phyloP scores from a whole-genome alignment of 2,329 filamentous ascomycete species.

The Botrytis galanthina region DNA sequence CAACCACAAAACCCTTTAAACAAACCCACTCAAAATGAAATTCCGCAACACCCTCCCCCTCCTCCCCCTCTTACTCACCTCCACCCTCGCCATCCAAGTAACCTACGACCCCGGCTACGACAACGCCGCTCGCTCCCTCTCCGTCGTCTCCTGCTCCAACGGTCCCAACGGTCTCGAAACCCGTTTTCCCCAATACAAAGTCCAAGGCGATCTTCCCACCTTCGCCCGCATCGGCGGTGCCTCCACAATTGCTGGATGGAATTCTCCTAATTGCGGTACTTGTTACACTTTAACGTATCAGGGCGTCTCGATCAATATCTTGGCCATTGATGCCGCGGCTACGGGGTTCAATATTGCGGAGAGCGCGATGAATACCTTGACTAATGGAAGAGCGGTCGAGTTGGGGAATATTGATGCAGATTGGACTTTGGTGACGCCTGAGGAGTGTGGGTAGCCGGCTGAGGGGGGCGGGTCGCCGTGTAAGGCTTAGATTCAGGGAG shows the following conservation, averaged over 20 bases:
- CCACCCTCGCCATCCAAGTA: conserved; percentile 48
- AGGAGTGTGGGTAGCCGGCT: conserved; percentile 43
- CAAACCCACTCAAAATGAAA: conserved; percentile 43
- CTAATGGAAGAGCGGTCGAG: conserved; percentile 48
- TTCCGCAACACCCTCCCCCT: conserved; percentile 43
- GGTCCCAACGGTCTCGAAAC: conserved; percentile 64
- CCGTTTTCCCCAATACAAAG: conserved; percentile 45
- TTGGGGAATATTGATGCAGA: conserved; percentile 55
- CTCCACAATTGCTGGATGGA: conserved; percentile 53
- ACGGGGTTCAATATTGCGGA: conserved; percentile 56
- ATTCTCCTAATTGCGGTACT: conserved; percentile 52
- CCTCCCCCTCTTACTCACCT: conserved; percentile 39
- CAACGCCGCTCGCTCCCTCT: conserved; percentile 53
- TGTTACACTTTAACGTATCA: conserved; percentile 58
- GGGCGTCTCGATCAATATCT: conserved; percentile 51
- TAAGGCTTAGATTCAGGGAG: neutral
- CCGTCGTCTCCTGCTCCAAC: conserved; percentile 63
- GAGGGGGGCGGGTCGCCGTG: neutral
- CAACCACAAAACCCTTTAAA: neutral
- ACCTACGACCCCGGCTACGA: conserved; percentile 77
- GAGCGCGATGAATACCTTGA: conserved; percentile 55
- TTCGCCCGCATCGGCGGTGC: conserved; percentile 58
- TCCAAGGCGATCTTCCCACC: conserved; percentile 49
- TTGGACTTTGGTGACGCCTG: conserved; percentile 45
- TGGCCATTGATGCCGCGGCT: conserved; percentile 54